phyloP scores from a whole-genome alignment of 169 alveolate species.

The Perkinsus marinus region DNA sequence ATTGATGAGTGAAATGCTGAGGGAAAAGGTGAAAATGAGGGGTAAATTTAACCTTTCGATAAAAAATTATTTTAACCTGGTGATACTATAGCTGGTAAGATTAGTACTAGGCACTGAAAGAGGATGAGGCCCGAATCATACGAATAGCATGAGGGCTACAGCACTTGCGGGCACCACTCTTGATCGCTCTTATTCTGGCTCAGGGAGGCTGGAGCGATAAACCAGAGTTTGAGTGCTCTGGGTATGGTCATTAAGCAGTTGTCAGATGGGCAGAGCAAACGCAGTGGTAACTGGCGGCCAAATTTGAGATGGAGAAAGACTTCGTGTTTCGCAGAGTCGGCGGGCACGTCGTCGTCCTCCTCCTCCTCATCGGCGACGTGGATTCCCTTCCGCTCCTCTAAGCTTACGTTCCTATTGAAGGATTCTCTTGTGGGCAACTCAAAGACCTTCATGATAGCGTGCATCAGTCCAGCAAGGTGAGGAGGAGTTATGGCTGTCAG shows the following conservation, averaged over 20 bases:
- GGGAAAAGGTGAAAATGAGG: too few relatives aligned
- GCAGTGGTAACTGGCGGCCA: neutral
- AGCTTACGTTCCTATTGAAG: conserved; percentile 6
- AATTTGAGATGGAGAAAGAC: neutral
- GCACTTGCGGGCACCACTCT: too few relatives aligned
- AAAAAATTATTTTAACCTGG: too few relatives aligned
- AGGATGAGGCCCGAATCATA: too few relatives aligned
- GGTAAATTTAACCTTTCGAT: too few relatives aligned
- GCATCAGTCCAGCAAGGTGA: neutral
- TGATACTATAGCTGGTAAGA: too few relatives aligned
- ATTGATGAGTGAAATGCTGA: too few relatives aligned
- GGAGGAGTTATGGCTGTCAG: neutral
- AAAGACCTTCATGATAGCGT: conserved; percentile 20
- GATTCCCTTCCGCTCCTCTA: conserved; percentile 20
- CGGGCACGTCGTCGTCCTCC: neutral
- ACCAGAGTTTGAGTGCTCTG: conserved; percentile 12
- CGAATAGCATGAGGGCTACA: too few relatives aligned
- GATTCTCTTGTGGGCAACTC: conserved; percentile 15
- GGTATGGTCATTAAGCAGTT: conserved; percentile 10
- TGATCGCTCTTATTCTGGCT: neutral
- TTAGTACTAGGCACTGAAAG: too few relatives aligned
- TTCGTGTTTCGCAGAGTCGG: neutral
- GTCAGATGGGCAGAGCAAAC: neutral
- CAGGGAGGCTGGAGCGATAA: conserved; percentile 21
- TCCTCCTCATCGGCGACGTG: neutral